These are phyloP conservation scores for Amniculicola lignicola DNA, from an alignment of 495 filamentous ascomycete species.

Conservation along the genomic window DNA sequence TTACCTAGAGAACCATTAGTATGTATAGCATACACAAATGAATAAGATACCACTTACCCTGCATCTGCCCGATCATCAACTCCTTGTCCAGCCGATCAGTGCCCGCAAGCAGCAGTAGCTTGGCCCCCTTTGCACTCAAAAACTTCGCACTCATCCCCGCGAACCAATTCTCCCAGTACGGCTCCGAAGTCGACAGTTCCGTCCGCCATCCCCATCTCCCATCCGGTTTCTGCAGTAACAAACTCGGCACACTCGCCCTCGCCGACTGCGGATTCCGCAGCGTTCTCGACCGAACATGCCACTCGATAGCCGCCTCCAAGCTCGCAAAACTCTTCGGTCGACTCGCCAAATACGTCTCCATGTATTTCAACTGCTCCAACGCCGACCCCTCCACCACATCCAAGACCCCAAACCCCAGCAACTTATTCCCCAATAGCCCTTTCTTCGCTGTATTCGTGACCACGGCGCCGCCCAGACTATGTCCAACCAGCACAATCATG, in stretches of 20 bases:
- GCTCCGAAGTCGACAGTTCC: conserved; percentile 75
- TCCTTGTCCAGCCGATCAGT: conserved; percentile 94
- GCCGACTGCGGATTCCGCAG: conserved; percentile 80
- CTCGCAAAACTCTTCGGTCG: conserved; percentile 76
- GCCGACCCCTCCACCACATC: conserved; percentile 91
- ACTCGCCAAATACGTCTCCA: conserved; percentile 85
- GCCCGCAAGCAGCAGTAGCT: conserved; percentile 84
- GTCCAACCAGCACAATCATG: conserved; percentile 79
- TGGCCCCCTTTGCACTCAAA: conserved; percentile 76
- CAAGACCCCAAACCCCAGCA: conserved; percentile 85
- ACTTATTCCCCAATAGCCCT: conserved; percentile 58
- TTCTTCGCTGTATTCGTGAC: conserved; percentile 76
- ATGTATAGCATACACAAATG: not conserved
- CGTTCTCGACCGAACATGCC: conserved; percentile 89
- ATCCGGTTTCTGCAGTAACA: conserved; percentile 55
- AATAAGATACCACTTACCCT: conserved; percentile 55
- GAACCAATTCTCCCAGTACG: conserved; percentile 96
- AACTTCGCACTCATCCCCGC: conserved; percentile 84
- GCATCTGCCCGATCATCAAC: conserved; percentile 96
- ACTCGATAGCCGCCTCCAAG: conserved; percentile 77
- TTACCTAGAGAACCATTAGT: conserved; percentile 57
- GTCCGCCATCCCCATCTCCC: conserved; percentile 81
- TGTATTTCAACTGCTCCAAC: conserved; percentile 91
- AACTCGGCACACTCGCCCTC: conserved; percentile 77
- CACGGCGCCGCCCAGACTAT: conserved; percentile 93